These are phyloP conservation scores for Gynandropsis gynandra DNA, from an alignment of 345 rosid genomes.

Conservation along the genomic window DNA sequence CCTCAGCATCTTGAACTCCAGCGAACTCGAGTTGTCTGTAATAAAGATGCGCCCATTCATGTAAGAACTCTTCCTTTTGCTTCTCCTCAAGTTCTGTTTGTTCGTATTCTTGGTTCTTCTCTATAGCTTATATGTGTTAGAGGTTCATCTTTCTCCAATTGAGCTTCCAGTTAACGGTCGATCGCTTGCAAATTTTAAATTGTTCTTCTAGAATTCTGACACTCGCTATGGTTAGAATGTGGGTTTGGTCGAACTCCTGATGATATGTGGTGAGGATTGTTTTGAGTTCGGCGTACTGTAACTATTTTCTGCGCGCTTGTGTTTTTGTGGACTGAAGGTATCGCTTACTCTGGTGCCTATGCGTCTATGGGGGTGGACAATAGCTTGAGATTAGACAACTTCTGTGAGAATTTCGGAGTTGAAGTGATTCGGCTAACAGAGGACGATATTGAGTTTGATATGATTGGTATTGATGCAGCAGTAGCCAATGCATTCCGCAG, in stretches of 20 bases:
- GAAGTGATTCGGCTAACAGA: slow-evolving; percentile 39
- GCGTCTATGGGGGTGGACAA: slow-evolving; percentile 61
- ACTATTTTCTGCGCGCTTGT: slow-evolving; percentile 17
- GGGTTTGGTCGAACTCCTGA: background rate
- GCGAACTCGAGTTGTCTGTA: slow-evolving; percentile 60
- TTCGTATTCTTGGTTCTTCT: no score
- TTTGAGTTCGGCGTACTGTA: slow-evolving; percentile 4
- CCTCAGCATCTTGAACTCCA: slow-evolving; percentile 71
- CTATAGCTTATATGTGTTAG: no score
- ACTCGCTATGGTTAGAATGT: no score
- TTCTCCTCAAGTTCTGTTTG: no score
- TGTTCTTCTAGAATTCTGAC: no score
- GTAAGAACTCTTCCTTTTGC: slow-evolving; percentile 29
- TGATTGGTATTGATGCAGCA: slow-evolving; percentile 76
- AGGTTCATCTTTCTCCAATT: no score
- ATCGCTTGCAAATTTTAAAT: no score
- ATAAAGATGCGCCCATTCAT: slow-evolving; percentile 59
- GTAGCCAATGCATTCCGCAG: slow-evolving; percentile 90
- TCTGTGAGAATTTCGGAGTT: slow-evolving; percentile 49
- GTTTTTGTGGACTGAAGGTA: slow-evolving; percentile 49
- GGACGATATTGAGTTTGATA: slow-evolving; percentile 73
- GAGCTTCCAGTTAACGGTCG: no score
- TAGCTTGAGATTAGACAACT: slow-evolving; percentile 43
- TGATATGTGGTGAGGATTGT: no score
- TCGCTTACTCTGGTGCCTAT: slow-evolving; percentile 77